These are phyloP conservation scores for Juncus effusus DNA, from an alignment of 176 grass and related monocot species.

Conservation along the genomic window DNA sequence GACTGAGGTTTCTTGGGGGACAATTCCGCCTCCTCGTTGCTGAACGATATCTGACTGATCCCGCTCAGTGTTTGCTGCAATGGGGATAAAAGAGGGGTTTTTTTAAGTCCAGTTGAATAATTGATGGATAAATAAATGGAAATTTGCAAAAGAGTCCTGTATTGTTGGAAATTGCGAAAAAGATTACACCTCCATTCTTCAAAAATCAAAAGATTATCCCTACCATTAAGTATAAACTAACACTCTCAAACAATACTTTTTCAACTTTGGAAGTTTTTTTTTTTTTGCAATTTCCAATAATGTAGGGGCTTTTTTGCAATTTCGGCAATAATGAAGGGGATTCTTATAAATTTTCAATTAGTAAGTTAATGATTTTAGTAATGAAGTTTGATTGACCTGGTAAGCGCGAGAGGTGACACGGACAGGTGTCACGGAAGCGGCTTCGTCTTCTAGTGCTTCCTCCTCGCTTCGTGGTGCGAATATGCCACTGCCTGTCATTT, in stretches of 20 bases:
- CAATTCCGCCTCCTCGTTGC: constrained; percentile 54
- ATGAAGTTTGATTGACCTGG: constrained; percentile 31
- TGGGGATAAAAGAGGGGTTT: background rate
- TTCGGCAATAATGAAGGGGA: background rate
- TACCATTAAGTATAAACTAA: too few species aligned
- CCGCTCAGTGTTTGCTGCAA: constrained; percentile 65
- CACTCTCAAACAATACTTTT: too few species aligned
- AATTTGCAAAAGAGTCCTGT: background rate
- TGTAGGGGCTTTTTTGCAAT: too few species aligned
- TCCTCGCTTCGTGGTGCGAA: constrained; percentile 55
- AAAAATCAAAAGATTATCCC: too few species aligned
- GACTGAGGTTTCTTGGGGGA: constrained; percentile 78
- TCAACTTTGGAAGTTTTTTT: too few species aligned
- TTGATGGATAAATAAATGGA: too few species aligned
- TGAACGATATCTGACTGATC: constrained; percentile 92
- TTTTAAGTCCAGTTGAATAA: too few species aligned
- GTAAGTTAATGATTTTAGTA: background rate
- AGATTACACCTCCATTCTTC: too few species aligned
- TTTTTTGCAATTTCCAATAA: background rate
- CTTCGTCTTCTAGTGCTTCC: constrained; percentile 43
- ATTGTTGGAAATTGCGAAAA: background rate
- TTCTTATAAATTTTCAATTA: background rate
- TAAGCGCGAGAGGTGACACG: constrained; percentile 51
- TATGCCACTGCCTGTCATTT: constrained; percentile 95
- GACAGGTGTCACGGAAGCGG: constrained; percentile 43